phyloP scores from a whole-genome alignment of 2,329 filamentous ascomycete species.

The Beauveria rudraprayagi region DNA sequence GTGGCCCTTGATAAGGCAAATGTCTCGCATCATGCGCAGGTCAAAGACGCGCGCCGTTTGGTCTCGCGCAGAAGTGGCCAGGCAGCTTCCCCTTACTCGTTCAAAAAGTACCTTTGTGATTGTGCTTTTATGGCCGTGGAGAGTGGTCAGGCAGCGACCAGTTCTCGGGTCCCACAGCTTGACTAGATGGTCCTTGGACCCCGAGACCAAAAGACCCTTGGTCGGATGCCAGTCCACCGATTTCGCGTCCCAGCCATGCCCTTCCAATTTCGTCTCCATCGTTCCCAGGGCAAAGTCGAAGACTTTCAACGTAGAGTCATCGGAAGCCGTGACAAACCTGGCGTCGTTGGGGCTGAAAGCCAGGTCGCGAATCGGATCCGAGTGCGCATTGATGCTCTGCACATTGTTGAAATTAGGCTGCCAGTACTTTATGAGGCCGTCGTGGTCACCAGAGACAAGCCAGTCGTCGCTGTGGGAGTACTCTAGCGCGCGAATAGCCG shows the following conservation, averaged over 20 bases:
- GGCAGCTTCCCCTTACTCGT: constrained; percentile 69
- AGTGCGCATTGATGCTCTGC: constrained; percentile 85
- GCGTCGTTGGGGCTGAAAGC: constrained; percentile 90
- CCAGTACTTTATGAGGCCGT: constrained; percentile 96
- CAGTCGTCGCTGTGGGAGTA: constrained; percentile 97
- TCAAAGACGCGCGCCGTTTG: constrained; percentile 92
- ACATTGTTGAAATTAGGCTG: constrained; percentile 99
- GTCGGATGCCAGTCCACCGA: constrained; percentile 95
- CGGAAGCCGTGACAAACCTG: constrained; percentile 93
- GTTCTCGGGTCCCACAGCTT: constrained; percentile 98
- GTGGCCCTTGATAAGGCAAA: constrained; percentile 85
- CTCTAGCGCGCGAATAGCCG: constrained; percentile 69
- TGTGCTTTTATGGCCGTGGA: constrained; percentile 95
- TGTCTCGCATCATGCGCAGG: constrained; percentile 95
- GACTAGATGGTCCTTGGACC: constrained; percentile 94
- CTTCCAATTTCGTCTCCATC: constrained; percentile 75
- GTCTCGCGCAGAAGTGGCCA: constrained; percentile 89
- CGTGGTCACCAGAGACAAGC: constrained; percentile 91
- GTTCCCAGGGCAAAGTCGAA: constrained; percentile 88
- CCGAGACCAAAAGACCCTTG: constrained; percentile 88
- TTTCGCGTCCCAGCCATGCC: constrained; percentile 98
- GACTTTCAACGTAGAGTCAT: constrained; percentile 88
- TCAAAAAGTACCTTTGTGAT: constrained; percentile 92
- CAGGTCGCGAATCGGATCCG: constrained; percentile 81
- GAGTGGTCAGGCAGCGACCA: constrained; percentile 79